Evolutionary conservation across 2,329 filamentous ascomycete species (phyloP).

Genomic region (Aureobasidium leucospermi): DNA sequence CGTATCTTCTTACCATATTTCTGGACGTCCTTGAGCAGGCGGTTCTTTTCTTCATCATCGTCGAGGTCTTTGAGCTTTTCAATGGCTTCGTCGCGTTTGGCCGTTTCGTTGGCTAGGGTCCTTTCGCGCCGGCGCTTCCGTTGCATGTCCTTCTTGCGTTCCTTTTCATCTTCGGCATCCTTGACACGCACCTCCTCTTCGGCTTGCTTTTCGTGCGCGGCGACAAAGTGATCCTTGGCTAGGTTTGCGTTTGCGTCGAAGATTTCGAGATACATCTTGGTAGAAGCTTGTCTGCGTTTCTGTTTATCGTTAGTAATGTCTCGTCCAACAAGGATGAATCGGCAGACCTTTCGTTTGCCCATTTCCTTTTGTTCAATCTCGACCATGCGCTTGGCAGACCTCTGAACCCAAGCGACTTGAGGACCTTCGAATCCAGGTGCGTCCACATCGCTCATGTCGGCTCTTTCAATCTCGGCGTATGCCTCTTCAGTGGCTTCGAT

Average conservation of each 20-base stretch:
- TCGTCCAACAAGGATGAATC: not conserved
- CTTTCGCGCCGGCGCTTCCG: conserved; percentile 92
- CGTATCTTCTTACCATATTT: conserved; percentile 88
- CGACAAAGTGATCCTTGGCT: conserved; percentile 69
- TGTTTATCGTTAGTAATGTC: conserved; percentile 26
- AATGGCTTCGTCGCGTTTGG: conserved; percentile 74
- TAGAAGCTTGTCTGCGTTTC: conserved; percentile 52
- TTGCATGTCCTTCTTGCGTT: conserved; percentile 99
- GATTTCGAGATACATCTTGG: conserved; percentile 50
- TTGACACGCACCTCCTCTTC: conserved; percentile 81
- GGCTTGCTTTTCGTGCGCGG: conserved; percentile 71
- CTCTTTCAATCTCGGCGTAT: conserved; percentile 47
- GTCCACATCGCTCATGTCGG: conserved; percentile 55
- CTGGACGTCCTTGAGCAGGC: conserved; percentile 76
- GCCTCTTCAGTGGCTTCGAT: conserved; percentile 50
- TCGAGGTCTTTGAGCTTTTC: conserved; percentile 69
- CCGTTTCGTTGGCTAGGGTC: conserved; percentile 78
- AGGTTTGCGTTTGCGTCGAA: conserved; percentile 61
- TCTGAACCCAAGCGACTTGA: conserved; percentile 46
- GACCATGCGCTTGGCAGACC: conserved; percentile 58
- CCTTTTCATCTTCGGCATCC: conserved; percentile 89
- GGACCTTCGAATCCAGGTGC: conserved; percentile 44
- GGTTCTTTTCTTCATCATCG: conserved; percentile 74
- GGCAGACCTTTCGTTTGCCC: conserved; percentile 55
- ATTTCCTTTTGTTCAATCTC: conserved; percentile 59